These are phyloP conservation scores for Leccinum broughii DNA, from an alignment of 768 basidiomycete genomes.

Conservation along the genomic window DNA sequence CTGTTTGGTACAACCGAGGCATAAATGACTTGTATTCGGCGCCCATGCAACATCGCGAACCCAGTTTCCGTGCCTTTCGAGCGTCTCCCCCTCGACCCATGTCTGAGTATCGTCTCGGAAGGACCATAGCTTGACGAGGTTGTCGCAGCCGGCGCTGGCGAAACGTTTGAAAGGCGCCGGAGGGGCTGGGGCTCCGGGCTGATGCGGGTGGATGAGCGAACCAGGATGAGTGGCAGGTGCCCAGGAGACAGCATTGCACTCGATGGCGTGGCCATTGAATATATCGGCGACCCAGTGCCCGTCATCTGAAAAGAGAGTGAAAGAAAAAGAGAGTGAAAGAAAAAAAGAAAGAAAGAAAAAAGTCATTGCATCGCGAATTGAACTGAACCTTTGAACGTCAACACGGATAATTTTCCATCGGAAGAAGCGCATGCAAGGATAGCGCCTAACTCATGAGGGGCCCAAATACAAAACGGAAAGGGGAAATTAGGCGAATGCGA, in stretches of 20 bases:
- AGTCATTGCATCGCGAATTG: not conserved
- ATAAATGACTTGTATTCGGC: too few relatives aligned
- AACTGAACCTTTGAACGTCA: too few relatives aligned
- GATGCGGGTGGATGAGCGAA: constrained; percentile 74
- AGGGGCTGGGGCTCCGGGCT: constrained; percentile 37
- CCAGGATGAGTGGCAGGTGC: constrained; percentile 89
- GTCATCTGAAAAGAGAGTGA: constrained; percentile 4
- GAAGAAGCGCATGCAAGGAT: too few relatives aligned
- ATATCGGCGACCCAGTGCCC: constrained; percentile 95
- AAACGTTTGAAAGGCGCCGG: constrained; percentile 80
- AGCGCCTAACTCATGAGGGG: too few relatives aligned
- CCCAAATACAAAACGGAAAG: too few relatives aligned
- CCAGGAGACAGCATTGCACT: constrained; percentile 98
- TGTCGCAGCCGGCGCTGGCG: constrained; percentile 95
- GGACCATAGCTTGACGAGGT: constrained; percentile 92
- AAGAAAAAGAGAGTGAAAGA: too few relatives aligned
- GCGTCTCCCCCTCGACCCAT: constrained; percentile 87
- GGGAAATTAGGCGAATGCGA: too few relatives aligned
- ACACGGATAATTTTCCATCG: too few relatives aligned
- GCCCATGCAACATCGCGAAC: constrained; percentile 99
- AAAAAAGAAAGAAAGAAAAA: constrained; percentile 40
- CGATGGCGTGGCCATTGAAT: constrained; percentile 94
- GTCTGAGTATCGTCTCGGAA: constrained; percentile 85
- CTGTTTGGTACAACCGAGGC: too few relatives aligned
- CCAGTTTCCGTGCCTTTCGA: constrained; percentile 96